phyloP scores from a whole-genome alignment of 345 rosid species.

The Eucalyptus shirleyi region DNA sequence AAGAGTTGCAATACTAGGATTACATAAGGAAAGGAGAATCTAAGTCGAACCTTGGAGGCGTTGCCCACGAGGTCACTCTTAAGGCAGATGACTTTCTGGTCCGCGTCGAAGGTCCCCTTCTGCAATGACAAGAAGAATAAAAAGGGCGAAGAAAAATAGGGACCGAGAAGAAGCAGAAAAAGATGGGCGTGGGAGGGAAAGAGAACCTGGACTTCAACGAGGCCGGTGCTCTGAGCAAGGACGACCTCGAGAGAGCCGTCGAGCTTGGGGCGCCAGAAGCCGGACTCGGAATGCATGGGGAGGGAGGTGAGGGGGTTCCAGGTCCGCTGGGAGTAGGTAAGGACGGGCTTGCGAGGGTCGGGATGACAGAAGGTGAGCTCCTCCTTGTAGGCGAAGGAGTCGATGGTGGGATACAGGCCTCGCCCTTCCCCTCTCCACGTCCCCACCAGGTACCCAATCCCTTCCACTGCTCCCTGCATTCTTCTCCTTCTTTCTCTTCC shows the following conservation, averaged over 20 bases:
- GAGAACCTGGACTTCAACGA: conserved; percentile 56
- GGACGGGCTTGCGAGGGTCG: conserved; percentile 54
- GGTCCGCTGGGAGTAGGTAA: conserved; percentile 55
- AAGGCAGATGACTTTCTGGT: conserved; percentile 37
- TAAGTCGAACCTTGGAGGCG: conserved; percentile 48
- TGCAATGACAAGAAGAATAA: neutral
- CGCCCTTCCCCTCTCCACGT: conserved; percentile 76
- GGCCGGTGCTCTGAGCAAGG: conserved; percentile 71
- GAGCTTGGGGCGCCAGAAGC: conserved; percentile 60
- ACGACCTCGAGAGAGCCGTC: conserved; percentile 62
- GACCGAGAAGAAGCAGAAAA: neutral
- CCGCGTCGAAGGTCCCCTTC: conserved; percentile 36
- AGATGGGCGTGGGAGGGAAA: neutral
- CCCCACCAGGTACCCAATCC: conserved; percentile 50
- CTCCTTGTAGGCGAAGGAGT: conserved; percentile 52
- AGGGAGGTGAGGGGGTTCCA: conserved; percentile 50
- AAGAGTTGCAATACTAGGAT: neutral
- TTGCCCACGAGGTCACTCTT: conserved; percentile 60
- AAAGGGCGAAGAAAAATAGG: neutral
- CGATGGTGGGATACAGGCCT: conserved; percentile 55
- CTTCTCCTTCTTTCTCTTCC: neutral
- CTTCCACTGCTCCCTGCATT: conserved; percentile 44
- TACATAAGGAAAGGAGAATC: neutral
- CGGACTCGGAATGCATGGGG: conserved; percentile 79
- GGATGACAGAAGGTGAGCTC: conserved; percentile 53